These are phyloP conservation scores for Lentithecium fluviatile DNA, from an alignment of 495 filamentous ascomycete species.

Conservation along the genomic window DNA sequence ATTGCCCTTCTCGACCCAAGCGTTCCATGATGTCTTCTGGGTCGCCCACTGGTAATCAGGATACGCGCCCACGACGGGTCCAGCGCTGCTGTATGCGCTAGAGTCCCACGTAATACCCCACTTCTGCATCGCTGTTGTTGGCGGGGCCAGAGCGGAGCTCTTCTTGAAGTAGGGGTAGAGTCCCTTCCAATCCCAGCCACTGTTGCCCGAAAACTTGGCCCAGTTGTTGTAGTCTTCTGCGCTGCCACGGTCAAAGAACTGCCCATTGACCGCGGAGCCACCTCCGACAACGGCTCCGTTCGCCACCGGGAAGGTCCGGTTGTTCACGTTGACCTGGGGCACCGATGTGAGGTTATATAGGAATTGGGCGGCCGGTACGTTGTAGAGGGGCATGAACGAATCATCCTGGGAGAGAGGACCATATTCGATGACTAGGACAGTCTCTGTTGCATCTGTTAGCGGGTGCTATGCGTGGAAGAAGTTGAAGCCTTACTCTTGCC, in stretches of 20 bases:
- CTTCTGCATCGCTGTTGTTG: too few species aligned
- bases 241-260: slow-evolving; percentile 47
- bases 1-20: background rate
- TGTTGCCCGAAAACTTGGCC: slow-evolving; percentile 45
- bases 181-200: slow-evolving; percentile 49
- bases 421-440: background rate
- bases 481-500: background rate
- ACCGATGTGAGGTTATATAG: slow-evolving; percentile 47
- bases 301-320: slow-evolving; percentile 39
- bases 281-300: slow-evolving; percentile 48
- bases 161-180: slow-evolving; percentile 51
- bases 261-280: slow-evolving; percentile 51
- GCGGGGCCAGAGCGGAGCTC: background rate
- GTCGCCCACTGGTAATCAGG: background rate
- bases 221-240: slow-evolving; percentile 51
- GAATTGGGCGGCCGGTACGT: background rate
- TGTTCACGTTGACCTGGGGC: slow-evolving; percentile 43
- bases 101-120: background rate
- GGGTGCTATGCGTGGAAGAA: too few species aligned
- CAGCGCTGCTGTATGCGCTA: background rate
- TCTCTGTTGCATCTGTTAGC: too few species aligned
- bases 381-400: background rate
- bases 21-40: slow-evolving; percentile 12
- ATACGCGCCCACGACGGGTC: background rate
- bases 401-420: background rate